phyloP scores from a whole-genome alignment of 2,329 filamentous ascomycete genomes.

The Drechslerella dactyloides region DNA sequence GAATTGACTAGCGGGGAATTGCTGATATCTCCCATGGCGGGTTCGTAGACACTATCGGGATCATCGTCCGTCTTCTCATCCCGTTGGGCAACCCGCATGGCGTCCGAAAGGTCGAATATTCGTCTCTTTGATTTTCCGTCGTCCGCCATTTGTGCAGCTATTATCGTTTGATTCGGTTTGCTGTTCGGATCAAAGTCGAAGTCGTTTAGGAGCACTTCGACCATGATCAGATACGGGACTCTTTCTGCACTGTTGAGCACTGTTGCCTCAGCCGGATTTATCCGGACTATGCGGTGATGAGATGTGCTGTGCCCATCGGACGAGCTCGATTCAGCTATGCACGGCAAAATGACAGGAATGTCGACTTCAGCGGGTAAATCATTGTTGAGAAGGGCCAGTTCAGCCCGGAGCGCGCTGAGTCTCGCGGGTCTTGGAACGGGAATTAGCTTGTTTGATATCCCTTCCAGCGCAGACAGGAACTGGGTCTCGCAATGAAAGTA shows the following conservation, averaged over 20 bases:
- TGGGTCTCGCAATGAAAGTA: constrained; percentile 83
- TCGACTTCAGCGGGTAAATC: constrained; percentile 84
- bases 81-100: constrained; percentile 62
- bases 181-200: constrained; percentile 81
- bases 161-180: constrained; percentile 72
- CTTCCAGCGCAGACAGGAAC: constrained; percentile 78
- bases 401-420: constrained; percentile 78
- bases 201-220: constrained; percentile 80
- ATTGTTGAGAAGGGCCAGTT: constrained; percentile 79
- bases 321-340: constrained; percentile 63
- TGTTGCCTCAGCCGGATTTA: constrained; percentile 83
- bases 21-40: constrained; percentile 77
- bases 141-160: constrained; percentile 66
- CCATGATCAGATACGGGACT: constrained; percentile 83
- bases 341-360: constrained; percentile 77
- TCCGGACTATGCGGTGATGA: constrained; percentile 80
- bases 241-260: constrained; percentile 86
- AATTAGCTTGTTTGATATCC: constrained; percentile 83
- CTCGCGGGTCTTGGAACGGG: constrained; percentile 81
- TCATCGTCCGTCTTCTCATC: constrained; percentile 60
- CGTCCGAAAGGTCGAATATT: constrained; percentile 73
- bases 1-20: constrained; percentile 72
- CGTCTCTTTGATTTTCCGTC: constrained; percentile 63
- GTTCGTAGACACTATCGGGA: constrained; percentile 80
- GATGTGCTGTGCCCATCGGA: constrained; percentile 72